Percentiles rank a stretch among this genome's conserved stretches.
These are phyloP conservation scores for Oryza glaberrima DNA, from an alignment of 176 grass and related monocot species.

Conservation along the genomic window DNA sequence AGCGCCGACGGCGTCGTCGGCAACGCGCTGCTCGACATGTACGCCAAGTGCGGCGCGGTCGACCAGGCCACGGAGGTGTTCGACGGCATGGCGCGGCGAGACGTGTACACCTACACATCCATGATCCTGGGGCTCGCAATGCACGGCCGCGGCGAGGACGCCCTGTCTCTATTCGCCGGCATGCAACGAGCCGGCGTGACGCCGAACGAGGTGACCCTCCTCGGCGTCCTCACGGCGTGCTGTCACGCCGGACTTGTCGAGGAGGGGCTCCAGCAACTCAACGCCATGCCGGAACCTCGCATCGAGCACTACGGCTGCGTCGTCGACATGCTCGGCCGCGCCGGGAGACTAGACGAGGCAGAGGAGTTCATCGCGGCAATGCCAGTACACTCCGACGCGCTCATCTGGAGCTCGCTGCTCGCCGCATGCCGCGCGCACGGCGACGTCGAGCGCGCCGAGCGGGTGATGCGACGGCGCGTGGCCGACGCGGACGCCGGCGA, in stretches of 20 bases:
- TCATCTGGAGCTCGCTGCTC: constrained; percentile 70
- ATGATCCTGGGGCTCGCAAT: constrained; percentile 63
- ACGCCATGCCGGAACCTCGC: constrained; percentile 40
- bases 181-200: constrained; percentile 55
- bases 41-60: constrained; percentile 72
- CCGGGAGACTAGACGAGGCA: constrained; percentile 53
- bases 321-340: constrained; percentile 75
- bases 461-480: constrained; percentile 32
- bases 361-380: constrained; percentile 56
- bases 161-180: constrained; percentile 47
- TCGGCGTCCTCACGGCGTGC: constrained; percentile 66
- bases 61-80: constrained; percentile 64
- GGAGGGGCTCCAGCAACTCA: constrained; percentile 48
- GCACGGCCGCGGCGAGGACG: constrained; percentile 58
- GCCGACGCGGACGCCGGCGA: constrained; percentile 37
- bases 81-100: constrained; percentile 44
- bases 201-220: constrained; percentile 64
- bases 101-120: constrained; percentile 70
- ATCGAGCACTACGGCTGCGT: constrained; percentile 85
- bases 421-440: constrained; percentile 53
- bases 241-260: constrained; percentile 64
- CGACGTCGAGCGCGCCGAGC: constrained; percentile 57
- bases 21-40: constrained; percentile 83
- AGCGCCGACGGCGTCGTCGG: constrained; percentile 36
- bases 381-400: constrained; percentile 57